phyloP scores from a whole-genome alignment of 495 filamentous ascomycete species.

The Penicillium riverlandense region DNA sequence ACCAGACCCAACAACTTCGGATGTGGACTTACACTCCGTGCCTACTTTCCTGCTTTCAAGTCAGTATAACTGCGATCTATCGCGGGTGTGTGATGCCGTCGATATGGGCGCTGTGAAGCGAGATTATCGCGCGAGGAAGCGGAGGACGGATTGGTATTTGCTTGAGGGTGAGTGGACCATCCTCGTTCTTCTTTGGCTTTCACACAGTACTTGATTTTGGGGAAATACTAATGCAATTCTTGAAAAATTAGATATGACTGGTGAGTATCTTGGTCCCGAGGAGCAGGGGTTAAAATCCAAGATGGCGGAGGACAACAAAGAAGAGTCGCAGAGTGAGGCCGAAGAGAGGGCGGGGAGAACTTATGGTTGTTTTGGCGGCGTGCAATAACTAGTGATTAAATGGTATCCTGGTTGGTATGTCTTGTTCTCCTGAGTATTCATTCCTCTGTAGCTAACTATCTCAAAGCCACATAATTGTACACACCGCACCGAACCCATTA shows the following conservation, averaged over 20 bases:
- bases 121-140: conserved; percentile 2
- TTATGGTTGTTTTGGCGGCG: too few species aligned
- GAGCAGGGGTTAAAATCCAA: too few species aligned
- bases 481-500: too few species aligned
- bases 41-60: not conserved
- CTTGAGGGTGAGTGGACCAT: conserved; percentile 1
- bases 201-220: too few species aligned
- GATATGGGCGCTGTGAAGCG: not conserved
- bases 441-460: too few species aligned
- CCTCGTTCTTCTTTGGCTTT: too few species aligned
- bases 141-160: conserved; percentile 2
- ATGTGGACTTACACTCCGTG: not conserved
- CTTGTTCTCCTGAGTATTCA: too few species aligned
- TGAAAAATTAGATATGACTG: not conserved
- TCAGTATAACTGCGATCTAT: conserved; percentile 6
- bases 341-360: too few species aligned
- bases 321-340: not conserved
- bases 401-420: too few species aligned
- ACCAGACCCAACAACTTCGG: not conserved
- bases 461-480: too few species aligned
- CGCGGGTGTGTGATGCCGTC: conserved; percentile 10
- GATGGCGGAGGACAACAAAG: not conserved
- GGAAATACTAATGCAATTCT: not conserved
- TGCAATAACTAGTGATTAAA: too few species aligned
- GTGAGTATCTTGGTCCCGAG: not conserved